Evolutionary conservation across 768 basidiomycete genomes (phyloP).

Genomic region (Suillus sp.): DNA sequence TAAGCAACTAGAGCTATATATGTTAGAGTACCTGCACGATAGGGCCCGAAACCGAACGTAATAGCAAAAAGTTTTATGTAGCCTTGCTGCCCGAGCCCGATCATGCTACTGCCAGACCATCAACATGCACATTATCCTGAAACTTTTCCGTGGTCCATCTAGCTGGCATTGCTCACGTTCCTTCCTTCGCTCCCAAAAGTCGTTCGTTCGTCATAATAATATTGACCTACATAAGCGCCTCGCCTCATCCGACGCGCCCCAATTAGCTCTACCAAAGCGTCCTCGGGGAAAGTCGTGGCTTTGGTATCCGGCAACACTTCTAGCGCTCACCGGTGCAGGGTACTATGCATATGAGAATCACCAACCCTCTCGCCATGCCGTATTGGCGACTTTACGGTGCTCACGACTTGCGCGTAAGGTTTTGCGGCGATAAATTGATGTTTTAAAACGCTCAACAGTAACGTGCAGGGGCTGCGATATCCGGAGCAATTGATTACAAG

Average conservation of each 20-base stretch:
- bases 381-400: constrained; percentile 76
- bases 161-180: constrained; percentile 2
- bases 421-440: constrained; percentile 28
- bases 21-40: too few species aligned
- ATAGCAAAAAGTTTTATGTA: background rate
- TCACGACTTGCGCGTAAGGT: constrained; percentile 69
- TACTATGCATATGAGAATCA: constrained; percentile 63
- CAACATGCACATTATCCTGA: constrained; percentile 2
- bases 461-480: constrained; percentile 56
- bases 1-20: too few species aligned
- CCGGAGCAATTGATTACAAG: constrained; percentile 74
- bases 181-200: constrained; percentile 2
- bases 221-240: background rate
- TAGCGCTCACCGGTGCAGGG: constrained; percentile 34
- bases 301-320: constrained; percentile 24
- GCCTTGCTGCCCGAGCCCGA: constrained; percentile 2
- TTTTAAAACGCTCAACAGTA: constrained; percentile 11
- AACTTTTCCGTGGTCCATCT: background rate
- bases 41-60: constrained; percentile 8
- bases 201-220: background rate
- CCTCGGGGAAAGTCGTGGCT: constrained; percentile 23
- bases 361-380: constrained; percentile 73
- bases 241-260: background rate
- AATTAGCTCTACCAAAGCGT: constrained; percentile 18
- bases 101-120: background rate